Conservation (phyloP, 1,284 basidiomycete species). For the Cutaneotrichosporon mucoides region DNA sequence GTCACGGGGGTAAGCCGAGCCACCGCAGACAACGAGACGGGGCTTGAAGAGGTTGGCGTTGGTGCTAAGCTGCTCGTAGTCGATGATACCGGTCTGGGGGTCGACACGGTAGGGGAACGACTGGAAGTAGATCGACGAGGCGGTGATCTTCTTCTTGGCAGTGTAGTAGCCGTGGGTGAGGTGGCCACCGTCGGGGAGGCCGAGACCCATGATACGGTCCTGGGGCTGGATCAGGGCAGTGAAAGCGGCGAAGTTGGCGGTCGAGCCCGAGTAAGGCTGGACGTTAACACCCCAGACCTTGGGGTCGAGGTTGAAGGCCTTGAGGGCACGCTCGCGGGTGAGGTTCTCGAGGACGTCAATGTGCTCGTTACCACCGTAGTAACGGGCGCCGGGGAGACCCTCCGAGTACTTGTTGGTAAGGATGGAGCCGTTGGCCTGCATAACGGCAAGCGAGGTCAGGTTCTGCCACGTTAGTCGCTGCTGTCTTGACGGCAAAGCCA, state of each 20-base stretch:
- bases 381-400: slow-evolving; percentile 89
- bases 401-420: slow-evolving; percentile 98
- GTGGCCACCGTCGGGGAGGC: slow-evolving; percentile 96
- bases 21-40: slow-evolving; percentile 92
- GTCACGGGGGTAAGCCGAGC: slow-evolving; percentile 96
- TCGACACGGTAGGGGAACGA: slow-evolving; percentile 92
- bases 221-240: slow-evolving; percentile 96
- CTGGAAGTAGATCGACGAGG: slow-evolving; percentile 99
- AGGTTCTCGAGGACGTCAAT: slow-evolving; percentile 95
- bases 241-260: slow-evolving; percentile 93
- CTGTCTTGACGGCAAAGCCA: not conserved
- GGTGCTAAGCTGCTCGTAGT: slow-evolving; percentile 76
- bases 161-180: slow-evolving; percentile 98
- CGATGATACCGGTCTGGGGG: slow-evolving; percentile 80
- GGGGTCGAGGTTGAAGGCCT: slow-evolving; percentile 94
- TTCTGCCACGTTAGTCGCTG: slow-evolving; percentile 57
- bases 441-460: slow-evolving; percentile 85
- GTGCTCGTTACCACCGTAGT: slow-evolving; percentile 97
- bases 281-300: slow-evolving; percentile 96
- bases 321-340: slow-evolving; percentile 90
- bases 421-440: slow-evolving; percentile 99
- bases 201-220: slow-evolving; percentile 99
- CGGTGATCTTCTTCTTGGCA: slow-evolving; percentile 99
- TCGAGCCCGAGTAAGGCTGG: slow-evolving; percentile 96
- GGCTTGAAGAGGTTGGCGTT: slow-evolving; percentile 98